Percentiles rank a stretch among this genome's conserved stretches.
Evolutionary conservation across 805 yeast species (phyloP).

Genomic region (Ogataea thermomethanolica): DNA sequence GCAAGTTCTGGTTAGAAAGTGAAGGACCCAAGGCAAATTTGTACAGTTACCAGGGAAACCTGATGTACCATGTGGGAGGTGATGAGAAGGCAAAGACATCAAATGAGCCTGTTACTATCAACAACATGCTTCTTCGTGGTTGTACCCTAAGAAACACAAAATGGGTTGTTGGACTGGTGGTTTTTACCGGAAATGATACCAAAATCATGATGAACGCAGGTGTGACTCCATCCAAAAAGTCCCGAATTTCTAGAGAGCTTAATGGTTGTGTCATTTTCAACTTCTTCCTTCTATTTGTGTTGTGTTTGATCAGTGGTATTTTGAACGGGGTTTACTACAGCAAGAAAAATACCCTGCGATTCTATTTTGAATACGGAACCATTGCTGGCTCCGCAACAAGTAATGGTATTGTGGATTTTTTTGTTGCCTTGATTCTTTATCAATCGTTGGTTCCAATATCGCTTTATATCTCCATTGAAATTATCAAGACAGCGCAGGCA

Average conservation of each 20-base stretch:
- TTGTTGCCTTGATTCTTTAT: constrained; percentile 72
- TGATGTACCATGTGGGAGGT: constrained; percentile 42
- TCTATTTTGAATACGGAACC: constrained; percentile 67
- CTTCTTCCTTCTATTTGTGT: constrained; percentile 56
- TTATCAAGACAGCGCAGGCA: constrained; percentile 79
- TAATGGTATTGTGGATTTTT: constrained; percentile 69
- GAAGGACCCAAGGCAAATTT: constrained; percentile 82
- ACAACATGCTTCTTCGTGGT: constrained; percentile 70
- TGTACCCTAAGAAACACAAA: constrained; percentile 76
- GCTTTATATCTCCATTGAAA: constrained; percentile 75
- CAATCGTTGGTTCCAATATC: constrained; percentile 83
- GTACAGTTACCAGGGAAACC: constrained; percentile 72
- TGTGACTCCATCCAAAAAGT: constrained; percentile 71
- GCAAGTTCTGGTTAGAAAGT: constrained; percentile 67
- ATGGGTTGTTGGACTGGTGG: constrained; percentile 77
- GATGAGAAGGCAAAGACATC: constrained; percentile 35
- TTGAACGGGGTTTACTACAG: constrained; percentile 67
- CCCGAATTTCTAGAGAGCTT: constrained; percentile 69
- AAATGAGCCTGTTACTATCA: constrained; percentile 66
- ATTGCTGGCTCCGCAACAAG: constrained; percentile 61
- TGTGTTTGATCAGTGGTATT: constrained; percentile 69
- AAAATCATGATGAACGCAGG: constrained; percentile 82
- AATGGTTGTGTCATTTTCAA: constrained; percentile 68
- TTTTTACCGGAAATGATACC: constrained; percentile 75
- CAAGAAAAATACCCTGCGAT: constrained; percentile 46